Evolutionary conservation across 1,284 basidiomycete genomes (phyloP).

Genomic region (Lignosus rhinocerotis): DNA sequence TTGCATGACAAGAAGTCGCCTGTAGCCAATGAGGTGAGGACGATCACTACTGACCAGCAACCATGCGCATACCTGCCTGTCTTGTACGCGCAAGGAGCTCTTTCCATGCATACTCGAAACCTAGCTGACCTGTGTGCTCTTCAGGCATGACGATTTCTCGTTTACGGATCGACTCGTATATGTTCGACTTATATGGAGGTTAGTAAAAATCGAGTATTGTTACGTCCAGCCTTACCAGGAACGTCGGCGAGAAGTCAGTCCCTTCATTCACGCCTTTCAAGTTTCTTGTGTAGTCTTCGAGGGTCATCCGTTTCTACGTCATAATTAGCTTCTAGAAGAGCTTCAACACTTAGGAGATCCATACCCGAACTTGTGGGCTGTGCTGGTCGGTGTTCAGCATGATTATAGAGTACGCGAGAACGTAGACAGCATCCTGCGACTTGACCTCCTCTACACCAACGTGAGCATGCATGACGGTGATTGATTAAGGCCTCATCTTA

Average conservation of each 20-base stretch:
- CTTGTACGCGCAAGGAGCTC: constrained; percentile 85
- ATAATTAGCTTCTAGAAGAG: constrained; percentile 14
- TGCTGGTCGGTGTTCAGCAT: constrained; percentile 99
- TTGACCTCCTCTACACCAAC: constrained; percentile 74
- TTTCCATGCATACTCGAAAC: constrained; percentile 99
- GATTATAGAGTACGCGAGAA: constrained; percentile 94
- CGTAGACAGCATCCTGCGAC: constrained; percentile 91
- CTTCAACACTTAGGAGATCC: constrained; percentile 28
- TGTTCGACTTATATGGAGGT: constrained; percentile 58
- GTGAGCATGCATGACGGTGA: not conserved
- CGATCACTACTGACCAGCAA: not conserved
- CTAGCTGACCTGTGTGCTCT: constrained; percentile 95
- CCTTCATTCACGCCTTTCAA: constrained; percentile 92
- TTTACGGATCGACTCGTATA: constrained; percentile 94
- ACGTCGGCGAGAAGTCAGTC: constrained; percentile 82
- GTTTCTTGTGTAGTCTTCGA: constrained; percentile 94
- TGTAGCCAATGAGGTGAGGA: constrained; percentile 32
- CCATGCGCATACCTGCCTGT: constrained; percentile 61
- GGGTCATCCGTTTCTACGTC: constrained; percentile 88
- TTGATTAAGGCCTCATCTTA: constrained; percentile 40
- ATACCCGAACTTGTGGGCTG: constrained; percentile 91
- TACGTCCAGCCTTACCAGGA: constrained; percentile 59
- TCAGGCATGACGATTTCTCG: constrained; percentile 98
- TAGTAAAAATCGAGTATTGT: not conserved
- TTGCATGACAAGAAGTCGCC: constrained; percentile 82